phyloP scores from a whole-genome alignment of 2,329 filamentous ascomycete species.

The Xylariaceae sp. region DNA sequence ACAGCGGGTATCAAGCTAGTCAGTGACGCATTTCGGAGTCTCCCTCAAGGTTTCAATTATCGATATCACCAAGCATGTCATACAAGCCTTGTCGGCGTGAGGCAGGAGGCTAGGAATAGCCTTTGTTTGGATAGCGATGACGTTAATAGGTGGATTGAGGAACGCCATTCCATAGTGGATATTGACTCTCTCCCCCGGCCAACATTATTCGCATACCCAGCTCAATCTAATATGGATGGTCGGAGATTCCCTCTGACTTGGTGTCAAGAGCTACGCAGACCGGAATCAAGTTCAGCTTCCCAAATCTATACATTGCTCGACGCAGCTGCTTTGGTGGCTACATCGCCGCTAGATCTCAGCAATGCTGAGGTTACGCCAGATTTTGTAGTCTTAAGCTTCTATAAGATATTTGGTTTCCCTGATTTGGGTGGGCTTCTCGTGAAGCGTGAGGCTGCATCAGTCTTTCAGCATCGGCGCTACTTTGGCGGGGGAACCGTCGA shows the following conservation, averaged over 20 bases:
- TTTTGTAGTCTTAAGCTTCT: constrained; percentile 86
- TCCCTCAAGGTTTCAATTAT: constrained; percentile 76
- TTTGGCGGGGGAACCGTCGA: constrained; percentile 97
- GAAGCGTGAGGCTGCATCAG: constrained; percentile 68
- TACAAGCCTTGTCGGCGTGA: constrained; percentile 82
- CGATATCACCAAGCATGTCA: constrained; percentile 84
- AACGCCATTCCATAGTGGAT: constrained; percentile 41
- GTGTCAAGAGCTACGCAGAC: constrained; percentile 56
- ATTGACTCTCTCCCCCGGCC: constrained; percentile 34
- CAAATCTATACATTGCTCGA: constrained; percentile 76
- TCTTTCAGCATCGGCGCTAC: constrained; percentile 73
- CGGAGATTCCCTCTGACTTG: constrained; percentile 74
- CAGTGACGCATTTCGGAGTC: constrained; percentile 74
- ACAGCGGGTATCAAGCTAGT: constrained; percentile 69
- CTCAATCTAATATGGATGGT: constrained; percentile 93
- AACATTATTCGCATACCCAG: constrained; percentile 77
- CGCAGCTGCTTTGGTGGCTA: constrained; percentile 81
- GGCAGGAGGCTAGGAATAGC: constrained; percentile 71
- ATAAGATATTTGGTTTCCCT: constrained; percentile 98
- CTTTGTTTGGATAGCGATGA: constrained; percentile 70
- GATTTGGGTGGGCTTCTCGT: constrained; percentile 87
- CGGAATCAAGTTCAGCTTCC: constrained; percentile 30
- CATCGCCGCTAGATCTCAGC: constrained; percentile 74
- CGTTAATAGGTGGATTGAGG: constrained; percentile 68
- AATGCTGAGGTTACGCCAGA: constrained; percentile 70